Percentiles rank a stretch among this genome's conserved stretches.
Conservation (phyloP, 1,284 basidiomycete species). For the Veloboletus limbatus region DNA sequence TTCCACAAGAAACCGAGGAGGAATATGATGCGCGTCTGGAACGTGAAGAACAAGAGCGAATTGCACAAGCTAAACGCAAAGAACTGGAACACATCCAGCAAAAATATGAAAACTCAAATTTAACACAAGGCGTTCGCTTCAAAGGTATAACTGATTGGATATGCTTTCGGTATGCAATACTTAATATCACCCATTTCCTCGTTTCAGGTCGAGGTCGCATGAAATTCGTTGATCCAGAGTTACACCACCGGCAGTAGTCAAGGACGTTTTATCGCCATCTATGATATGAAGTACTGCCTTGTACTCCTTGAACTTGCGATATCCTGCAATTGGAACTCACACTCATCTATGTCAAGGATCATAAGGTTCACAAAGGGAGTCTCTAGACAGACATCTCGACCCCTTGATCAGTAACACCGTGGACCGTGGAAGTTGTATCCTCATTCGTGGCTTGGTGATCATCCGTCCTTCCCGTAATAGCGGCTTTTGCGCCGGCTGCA, state of each 20-base stretch:
- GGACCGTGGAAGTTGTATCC: slow-evolving; percentile 4
- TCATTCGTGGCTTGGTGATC: slow-evolving; percentile 31
- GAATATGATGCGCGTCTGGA: slow-evolving; percentile 73
- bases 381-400: slow-evolving; percentile 38
- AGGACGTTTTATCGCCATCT: background rate
- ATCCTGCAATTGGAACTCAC: slow-evolving; percentile 4
- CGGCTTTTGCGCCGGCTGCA: slow-evolving; percentile 47
- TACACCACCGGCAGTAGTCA: slow-evolving; percentile 30
- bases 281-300: background rate
- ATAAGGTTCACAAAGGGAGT: slow-evolving; percentile 6
- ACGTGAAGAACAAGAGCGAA: slow-evolving; percentile 63
- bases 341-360: slow-evolving; percentile 3
- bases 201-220: slow-evolving; percentile 56
- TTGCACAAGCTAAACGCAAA: slow-evolving; percentile 44
- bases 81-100: slow-evolving; percentile 52
- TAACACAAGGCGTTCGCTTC: slow-evolving; percentile 51
- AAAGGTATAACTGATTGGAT: slow-evolving; percentile 46
- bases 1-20: slow-evolving; percentile 47
- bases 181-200: background rate
- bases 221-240: slow-evolving; percentile 65
- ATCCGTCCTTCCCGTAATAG: slow-evolving; percentile 20
- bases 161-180: background rate
- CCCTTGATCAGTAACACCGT: slow-evolving; percentile 36
- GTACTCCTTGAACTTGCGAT: slow-evolving; percentile 1
- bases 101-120: slow-evolving; percentile 36